Evolutionary conservation across 2,329 filamentous ascomycete species (phyloP), one percentile per base, ranked within the genome.

Genomic region (Calonectria pseudoreteaudii): DNA sequence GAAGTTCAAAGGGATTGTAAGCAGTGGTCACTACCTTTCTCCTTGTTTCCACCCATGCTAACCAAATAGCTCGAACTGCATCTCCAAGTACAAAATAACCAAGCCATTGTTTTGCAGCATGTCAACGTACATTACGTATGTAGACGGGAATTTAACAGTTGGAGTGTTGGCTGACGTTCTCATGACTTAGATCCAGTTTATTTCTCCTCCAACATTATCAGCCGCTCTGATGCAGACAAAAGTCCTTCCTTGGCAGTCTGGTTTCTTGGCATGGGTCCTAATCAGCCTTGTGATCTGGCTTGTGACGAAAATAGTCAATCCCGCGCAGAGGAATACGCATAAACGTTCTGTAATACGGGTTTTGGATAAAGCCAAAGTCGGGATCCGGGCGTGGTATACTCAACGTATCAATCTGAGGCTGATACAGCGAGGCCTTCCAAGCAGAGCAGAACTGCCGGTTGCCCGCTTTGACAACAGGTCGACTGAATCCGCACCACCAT

Each of bases 111-210:
- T 41, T 41, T 62, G 14, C 34, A 41, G n/a, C 34, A 62, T 11
- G 36, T 30, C 36, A 62, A 30, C 18, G 34, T 62, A 9, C 28
- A 41, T 8, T 38, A 41, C 26, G 56, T 62, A 41, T 2, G 56
- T 38, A 8, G 1, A 28, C 2, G 18, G 9, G 1, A 18, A 5
- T 16, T 0, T 0, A 9, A 26, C 10, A 1, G 3, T 60, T 26
- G 6, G 18, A 4, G 18, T 4, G 8, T 18, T 26, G 9, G 1
- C 53, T 60, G 4, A 62, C 13, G 11, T 4, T 11, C 13, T 0
- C 4, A 41, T 26, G 13, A 23, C 1, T 41, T 10, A 62, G 56
- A 18, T 62, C 26, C 56, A 41, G 26, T 20, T 41, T 18, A 41
- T 62, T 1, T 41, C 56, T 16, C 34, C 56, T 20, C 56, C 56